Evolutionary conservation across 306 rosid species (phyloP).

Genomic region (Cucurbita argyrosperma): DNA sequence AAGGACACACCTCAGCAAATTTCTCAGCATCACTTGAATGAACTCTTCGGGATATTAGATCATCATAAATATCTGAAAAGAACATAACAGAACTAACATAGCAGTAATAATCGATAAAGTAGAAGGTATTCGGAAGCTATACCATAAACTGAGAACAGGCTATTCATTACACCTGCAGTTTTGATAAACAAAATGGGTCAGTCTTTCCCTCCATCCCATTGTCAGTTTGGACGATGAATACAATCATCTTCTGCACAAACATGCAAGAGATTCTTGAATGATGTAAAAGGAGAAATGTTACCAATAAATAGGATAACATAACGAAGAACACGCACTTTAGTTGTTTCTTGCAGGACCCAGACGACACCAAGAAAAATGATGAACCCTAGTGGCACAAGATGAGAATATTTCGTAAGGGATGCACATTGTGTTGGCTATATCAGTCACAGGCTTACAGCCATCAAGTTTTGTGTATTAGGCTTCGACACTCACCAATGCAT

Average conservation of each 20-base stretch:
- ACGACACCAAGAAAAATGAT: constrained; percentile 57
- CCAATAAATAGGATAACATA: constrained; percentile 81
- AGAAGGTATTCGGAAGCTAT: constrained; percentile 7
- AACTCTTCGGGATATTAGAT: constrained; percentile 83
- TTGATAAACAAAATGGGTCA: constrained; percentile 18
- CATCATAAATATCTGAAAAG: constrained; percentile 66
- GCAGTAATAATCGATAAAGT: background rate
- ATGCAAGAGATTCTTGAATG: background rate
- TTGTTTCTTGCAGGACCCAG: constrained; percentile 82
- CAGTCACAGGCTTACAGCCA: background rate
- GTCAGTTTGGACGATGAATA: constrained; percentile 5
- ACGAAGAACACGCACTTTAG: constrained; percentile 55
- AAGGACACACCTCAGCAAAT: constrained; percentile 89
- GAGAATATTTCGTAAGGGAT: background rate
- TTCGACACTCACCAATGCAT: constrained; percentile 52
- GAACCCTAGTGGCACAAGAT: constrained; percentile 38
- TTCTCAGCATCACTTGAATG: constrained; percentile 93
- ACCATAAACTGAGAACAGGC: constrained; percentile 94
- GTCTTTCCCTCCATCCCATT: background rate
- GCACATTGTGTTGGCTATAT: background rate
- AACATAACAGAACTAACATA: background rate
- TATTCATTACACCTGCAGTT: constrained; percentile 91
- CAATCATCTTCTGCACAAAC: background rate
- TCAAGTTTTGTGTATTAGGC: background rate
- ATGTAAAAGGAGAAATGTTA: constrained; percentile 15